A percentile compares a stretch with the other conserved stretches of the same genome.
Evolutionary conservation across 208 protist species (phyloP).

Genomic region (Leishmania lainsoni): DNA sequence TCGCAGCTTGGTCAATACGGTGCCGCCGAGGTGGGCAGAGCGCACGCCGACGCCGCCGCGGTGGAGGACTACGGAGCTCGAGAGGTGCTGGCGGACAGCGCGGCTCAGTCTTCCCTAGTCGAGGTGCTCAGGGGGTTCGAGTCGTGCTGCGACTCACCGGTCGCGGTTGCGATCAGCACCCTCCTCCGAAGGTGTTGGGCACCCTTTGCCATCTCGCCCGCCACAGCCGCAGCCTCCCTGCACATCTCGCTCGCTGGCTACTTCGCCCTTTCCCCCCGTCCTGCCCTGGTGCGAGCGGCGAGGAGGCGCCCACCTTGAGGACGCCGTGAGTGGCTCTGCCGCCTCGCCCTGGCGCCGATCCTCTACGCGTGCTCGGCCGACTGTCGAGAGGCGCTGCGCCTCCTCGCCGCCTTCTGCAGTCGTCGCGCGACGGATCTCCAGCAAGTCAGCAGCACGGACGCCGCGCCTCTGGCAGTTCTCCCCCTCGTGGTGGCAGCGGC

Average conservation of each 20-base stretch:
- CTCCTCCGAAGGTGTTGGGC: slow-evolving; percentile 17
- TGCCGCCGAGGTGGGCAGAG: background rate
- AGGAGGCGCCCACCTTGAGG: too few relatives aligned
- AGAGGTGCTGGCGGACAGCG: slow-evolving; percentile 19
- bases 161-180: background rate
- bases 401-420: background rate
- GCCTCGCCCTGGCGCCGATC: background rate
- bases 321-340: background rate
- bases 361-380: background rate
- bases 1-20: background rate
- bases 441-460: background rate
- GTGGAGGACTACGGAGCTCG: slow-evolving; percentile 20
- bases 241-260: slow-evolving; percentile 11
- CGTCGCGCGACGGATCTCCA: background rate
- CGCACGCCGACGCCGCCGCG: slow-evolving; percentile 4
- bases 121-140: background rate
- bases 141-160: background rate
- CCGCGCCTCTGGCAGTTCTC: slow-evolving; percentile 3
- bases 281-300: background rate
- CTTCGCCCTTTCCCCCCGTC: background rate
- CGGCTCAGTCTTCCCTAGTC: background rate
- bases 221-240: background rate
- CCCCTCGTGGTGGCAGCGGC: background rate
- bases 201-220: background rate
- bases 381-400: background rate